Conservation (phyloP, 1,284 basidiomycete genomes). For the Takashimella koratensis region DNA sequence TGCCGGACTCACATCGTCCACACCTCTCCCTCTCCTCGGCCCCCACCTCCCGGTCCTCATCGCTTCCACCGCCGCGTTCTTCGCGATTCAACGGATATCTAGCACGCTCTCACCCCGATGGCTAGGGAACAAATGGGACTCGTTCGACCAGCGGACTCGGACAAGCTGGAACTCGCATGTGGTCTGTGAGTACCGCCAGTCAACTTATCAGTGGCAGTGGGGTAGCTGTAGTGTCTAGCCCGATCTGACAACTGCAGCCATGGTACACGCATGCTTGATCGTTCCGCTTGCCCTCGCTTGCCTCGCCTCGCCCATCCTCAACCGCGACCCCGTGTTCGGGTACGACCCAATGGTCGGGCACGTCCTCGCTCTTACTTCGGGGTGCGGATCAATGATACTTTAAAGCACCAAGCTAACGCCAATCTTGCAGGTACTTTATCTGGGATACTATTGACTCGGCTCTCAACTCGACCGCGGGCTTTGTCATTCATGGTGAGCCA, state of each 20-base stretch:
- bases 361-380: slow-evolving; percentile 33
- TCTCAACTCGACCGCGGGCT: slow-evolving; percentile 26
- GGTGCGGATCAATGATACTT: no score
- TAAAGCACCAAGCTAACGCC: background rate
- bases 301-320: slow-evolving; percentile 13
- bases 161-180: slow-evolving; percentile 19
- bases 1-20: background rate
- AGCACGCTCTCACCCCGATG: slow-evolving; percentile 10
- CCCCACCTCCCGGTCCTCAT: slow-evolving; percentile 25
- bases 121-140: slow-evolving; percentile 10
- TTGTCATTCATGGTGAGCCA: slow-evolving; percentile 30
- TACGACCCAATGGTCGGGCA: slow-evolving; percentile 29
- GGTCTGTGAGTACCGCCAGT: slow-evolving; percentile 19
- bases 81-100: slow-evolving; percentile 16
- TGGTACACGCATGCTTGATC: slow-evolving; percentile 27
- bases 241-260: slow-evolving; percentile 15
- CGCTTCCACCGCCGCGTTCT: slow-evolving; percentile 22
- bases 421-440: slow-evolving; percentile 29
- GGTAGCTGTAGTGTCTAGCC: background rate
- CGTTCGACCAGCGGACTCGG: slow-evolving; percentile 17
- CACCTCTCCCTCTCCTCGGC: slow-evolving; percentile 17
- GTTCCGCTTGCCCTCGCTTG: slow-evolving; percentile 24
- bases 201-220: background rate
- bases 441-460: slow-evolving; percentile 37
- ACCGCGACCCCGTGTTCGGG: slow-evolving; percentile 33